phyloP scores from a whole-genome alignment of 1,284 basidiomycete species.

The Irpex sp. region DNA sequence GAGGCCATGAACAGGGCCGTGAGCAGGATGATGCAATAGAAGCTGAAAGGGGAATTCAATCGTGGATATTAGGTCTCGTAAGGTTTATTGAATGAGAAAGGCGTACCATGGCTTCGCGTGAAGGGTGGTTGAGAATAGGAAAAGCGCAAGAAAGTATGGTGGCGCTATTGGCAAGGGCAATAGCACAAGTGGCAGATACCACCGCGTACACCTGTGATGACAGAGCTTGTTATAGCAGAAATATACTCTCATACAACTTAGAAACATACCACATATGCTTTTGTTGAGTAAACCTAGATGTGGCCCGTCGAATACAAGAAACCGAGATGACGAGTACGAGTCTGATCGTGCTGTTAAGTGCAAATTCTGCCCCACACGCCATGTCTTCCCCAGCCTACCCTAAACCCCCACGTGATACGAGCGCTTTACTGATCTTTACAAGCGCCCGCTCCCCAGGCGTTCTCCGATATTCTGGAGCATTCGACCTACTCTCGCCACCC shows the following conservation, averaged over 20 bases:
- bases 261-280: slow-evolving; percentile 8
- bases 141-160: slow-evolving; percentile 71
- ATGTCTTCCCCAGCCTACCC: not conserved
- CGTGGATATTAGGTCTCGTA: not conserved
- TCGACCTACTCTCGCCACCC: slow-evolving; percentile 19
- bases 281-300: not conserved
- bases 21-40: slow-evolving; percentile 79
- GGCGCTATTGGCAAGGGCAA: slow-evolving; percentile 76
- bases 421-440: not conserved
- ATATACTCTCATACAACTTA: not conserved
- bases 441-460: slow-evolving; percentile 16
- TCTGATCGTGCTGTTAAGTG: not conserved
- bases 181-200: slow-evolving; percentile 75
- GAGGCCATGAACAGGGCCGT: slow-evolving; percentile 77
- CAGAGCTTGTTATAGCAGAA: not conserved
- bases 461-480: slow-evolving; percentile 35
- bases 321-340: not conserved
- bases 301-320: not conserved
- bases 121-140: slow-evolving; percentile 68
- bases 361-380: not conserved
- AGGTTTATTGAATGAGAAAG: not conserved
- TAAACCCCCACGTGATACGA: slow-evolving; percentile 10
- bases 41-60: slow-evolving; percentile 37
- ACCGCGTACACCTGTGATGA: slow-evolving; percentile 66
- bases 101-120: slow-evolving; percentile 78